A percentile compares a stretch with the other conserved stretches of the same genome.
Evolutionary conservation across 768 basidiomycete species (phyloP).

Genomic region (Naematelia aurantialba): DNA sequence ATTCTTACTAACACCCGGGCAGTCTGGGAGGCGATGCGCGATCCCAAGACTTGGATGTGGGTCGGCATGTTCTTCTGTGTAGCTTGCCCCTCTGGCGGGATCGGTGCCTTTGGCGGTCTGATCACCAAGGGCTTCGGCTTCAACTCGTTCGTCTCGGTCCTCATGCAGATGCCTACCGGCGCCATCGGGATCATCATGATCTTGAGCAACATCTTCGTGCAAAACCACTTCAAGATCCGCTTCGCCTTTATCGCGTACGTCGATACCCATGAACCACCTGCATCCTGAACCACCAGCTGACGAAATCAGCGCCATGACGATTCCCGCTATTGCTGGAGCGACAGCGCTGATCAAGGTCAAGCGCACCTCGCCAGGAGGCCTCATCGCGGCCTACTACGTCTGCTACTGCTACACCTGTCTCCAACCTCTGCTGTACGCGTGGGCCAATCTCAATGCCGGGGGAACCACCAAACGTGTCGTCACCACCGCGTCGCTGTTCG

Average conservation of each 20-base stretch:
- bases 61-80: slow-evolving; percentile 44
- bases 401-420: background rate
- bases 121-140: slow-evolving; percentile 41
- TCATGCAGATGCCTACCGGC: slow-evolving; percentile 46
- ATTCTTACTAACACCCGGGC: background rate
- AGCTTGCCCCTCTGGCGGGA: slow-evolving; percentile 42
- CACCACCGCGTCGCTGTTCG: slow-evolving; percentile 25
- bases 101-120: slow-evolving; percentile 44
- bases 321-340: slow-evolving; percentile 43
- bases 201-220: slow-evolving; percentile 34
- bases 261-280: background rate
- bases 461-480: slow-evolving; percentile 23
- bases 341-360: slow-evolving; percentile 35
- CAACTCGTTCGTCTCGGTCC: slow-evolving; percentile 38
- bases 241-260: slow-evolving; percentile 29
- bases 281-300: too few relatives aligned
- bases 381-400: slow-evolving; percentile 32
- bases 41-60: slow-evolving; percentile 45
- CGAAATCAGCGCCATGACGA: slow-evolving; percentile 12
- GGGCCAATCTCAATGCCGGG: slow-evolving; percentile 28
- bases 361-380: slow-evolving; percentile 25
- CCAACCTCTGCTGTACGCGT: slow-evolving; percentile 13
- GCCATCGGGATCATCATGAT: slow-evolving; percentile 39
- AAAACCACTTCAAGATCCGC: slow-evolving; percentile 42
- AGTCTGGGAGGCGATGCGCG: slow-evolving; percentile 40